Evolutionary conservation across 805 yeast species (phyloP), one percentile per base, ranked within the genome.

Genomic region (Metschnikowia bowlesiae): DNA sequence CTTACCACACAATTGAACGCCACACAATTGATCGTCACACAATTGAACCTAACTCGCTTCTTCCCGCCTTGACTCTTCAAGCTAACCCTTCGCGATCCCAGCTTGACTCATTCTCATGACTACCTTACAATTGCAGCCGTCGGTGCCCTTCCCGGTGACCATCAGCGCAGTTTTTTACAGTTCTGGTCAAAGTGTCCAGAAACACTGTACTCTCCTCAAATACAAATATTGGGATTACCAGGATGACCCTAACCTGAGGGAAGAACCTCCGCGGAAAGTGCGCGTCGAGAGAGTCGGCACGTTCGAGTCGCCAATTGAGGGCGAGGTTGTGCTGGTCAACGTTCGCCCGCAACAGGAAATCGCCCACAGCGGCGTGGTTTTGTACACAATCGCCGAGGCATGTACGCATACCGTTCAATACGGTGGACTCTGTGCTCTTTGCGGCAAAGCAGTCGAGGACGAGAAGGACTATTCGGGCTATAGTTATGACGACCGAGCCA

Each of bases 391-490:
- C 13, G 67, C 72, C 39, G 97, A 95, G 63, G 89, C 95, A 0
- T 94, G 99, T 62, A 77, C 89, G 10, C 99, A 94, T 67, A 81
- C 92, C 1, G 90, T 94, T 29, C 97, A 94, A 58, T 94, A 85
- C 62, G 96, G 96, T 11, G 98, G 98, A 0, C 75, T 92, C 39
- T 92, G 99, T 71, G 97, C 97, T 0, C 68, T 89, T 18, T 92
- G 99, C 66, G 98, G 98, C 6, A 82, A 81, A 51, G 80, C 87
- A 7, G 78, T 94, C 8, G 85, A 79, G 46, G 78, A 74, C 53
- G 85, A 81, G 45, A 75, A 76, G 48, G 97, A 91, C 64, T 89
- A 89, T 62, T 70, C 84, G 2, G 90, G 91, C 5, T 83, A 76
- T 64, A 77, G 73, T 53, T 80, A 80, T 58, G 80, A 80, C 53